Evolutionary conservation across 805 yeast species (phyloP), one percentile per base, ranked within the genome.

Genomic region (Candida chilensis): DNA sequence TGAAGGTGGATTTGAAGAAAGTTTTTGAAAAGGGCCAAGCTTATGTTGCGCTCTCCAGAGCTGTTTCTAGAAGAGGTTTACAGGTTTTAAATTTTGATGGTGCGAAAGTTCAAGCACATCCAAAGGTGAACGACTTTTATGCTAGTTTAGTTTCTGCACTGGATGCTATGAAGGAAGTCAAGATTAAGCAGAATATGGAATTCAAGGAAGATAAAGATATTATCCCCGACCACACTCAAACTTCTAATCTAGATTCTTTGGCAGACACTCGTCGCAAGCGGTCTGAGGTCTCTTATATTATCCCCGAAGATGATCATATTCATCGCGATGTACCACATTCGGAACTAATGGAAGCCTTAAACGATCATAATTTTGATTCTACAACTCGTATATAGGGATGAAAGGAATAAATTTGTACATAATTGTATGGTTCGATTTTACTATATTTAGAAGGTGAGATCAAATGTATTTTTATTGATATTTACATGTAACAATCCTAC

Each of bases 1-100:
- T 84, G 4, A 69, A 69, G 37, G 95, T 90, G 5, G 94, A 92
- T 49, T 64, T 90, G 37, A 62, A 67, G 21, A 64, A 66, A 33
- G 75, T 82, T 2, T 90, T 90, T 53, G 97, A 88, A 47, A 77
- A 74, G 31, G 98, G 98, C 0, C 98, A 92, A 50, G 94, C 95
- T 0, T 92, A 92, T 48, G 98, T 92, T 18, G 98, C 97, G 0
- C 58, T 92, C 19, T 84, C 95, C 9, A 71, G 98, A 52, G 97
- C 96, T 1, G 81, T 79, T 1, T 70, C 81, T 15, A 67, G 94
- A 42, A 74, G 75, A 3, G 95, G 95, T 0, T 60, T 92, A 17
- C 95, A 86, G 44, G 83, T 92, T 2, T 52, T 74, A 32, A 79
- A 85, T 41, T 92, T 92, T 50, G 63, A 74, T 32, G 68, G 66